Conservation (phyloP, 208 protist species). For the Angomonas ambiguus region DNA sequence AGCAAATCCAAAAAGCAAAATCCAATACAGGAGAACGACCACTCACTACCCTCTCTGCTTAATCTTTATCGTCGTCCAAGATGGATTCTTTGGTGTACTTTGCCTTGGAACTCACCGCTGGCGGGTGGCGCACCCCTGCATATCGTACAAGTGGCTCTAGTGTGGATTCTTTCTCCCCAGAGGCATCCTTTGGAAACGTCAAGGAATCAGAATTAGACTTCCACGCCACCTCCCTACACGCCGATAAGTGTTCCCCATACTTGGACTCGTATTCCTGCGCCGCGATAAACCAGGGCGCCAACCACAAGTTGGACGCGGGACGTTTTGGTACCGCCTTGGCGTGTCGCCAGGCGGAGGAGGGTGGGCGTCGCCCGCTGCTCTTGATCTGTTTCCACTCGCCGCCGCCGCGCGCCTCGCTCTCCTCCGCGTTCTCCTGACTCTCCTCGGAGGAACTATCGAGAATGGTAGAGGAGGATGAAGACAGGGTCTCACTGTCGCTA, state of each 20-base stretch:
- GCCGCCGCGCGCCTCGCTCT: neutral
- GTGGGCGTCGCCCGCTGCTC: neutral
- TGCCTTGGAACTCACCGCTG: constrained; percentile 64
- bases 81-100: constrained; percentile 85
- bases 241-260: neutral
- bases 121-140: constrained; percentile 67
- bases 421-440: neutral
- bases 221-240: neutral
- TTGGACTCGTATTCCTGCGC: neutral
- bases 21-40: constrained; percentile 7
- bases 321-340: neutral
- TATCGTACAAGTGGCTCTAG: constrained; percentile 70
- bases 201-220: neutral
- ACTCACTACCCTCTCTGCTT: too few species aligned
- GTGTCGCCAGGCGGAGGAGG: neutral
- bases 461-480: neutral
- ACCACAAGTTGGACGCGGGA: neutral
- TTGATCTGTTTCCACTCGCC: neutral
- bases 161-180: constrained; percentile 3
- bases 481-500: neutral
- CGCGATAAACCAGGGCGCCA: neutral
- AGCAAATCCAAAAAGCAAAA: neutral
- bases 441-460: neutral
- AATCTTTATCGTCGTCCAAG: constrained; percentile 87
- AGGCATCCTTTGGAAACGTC: neutral